Percentiles rank a stretch among this genome's conserved stretches.
phyloP scores from a whole-genome alignment of 352 stramenopile species.

The Globisporangium megalacanthum region DNA sequence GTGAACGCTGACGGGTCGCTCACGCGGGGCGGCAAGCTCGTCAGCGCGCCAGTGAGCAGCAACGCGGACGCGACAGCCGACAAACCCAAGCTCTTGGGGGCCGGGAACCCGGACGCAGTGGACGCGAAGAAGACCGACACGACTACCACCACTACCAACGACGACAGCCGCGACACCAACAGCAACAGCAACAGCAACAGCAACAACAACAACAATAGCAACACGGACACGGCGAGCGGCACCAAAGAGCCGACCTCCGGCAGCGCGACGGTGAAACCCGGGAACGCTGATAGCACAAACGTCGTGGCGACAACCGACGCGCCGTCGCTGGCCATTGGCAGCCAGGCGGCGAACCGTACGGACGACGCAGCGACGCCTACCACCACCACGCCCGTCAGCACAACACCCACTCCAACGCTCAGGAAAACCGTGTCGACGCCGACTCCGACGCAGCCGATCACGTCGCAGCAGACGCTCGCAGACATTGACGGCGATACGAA shows the following conservation, averaged over 20 bases:
- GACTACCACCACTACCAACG: neutral
- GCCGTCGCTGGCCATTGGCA: constrained; percentile 8
- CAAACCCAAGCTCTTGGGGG: neutral
- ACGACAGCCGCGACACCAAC: constrained; percentile 6
- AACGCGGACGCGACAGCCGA: neutral
- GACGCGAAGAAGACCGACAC: constrained; percentile 15
- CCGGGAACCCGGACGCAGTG: neutral
- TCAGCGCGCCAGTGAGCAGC: constrained; percentile 4
- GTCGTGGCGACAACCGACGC: neutral
- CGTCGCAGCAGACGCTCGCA: constrained; percentile 25
- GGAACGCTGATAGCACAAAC: constrained; percentile 8
- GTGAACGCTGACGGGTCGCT: constrained; percentile 67
- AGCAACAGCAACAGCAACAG: constrained; percentile 12
- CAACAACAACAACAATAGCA: constrained; percentile 9
- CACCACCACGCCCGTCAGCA: neutral
- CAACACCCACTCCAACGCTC: neutral
- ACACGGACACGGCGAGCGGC: neutral
- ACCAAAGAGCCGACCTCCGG: neutral
- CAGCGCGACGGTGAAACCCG: constrained; percentile 3
- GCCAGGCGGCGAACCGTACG: neutral
- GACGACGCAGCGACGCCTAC: neutral
- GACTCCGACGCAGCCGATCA: constrained; percentile 10
- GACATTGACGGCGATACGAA: constrained; percentile 27
- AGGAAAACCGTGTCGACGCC: neutral
- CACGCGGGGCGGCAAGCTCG: constrained; percentile 35